Conservation (phyloP, 2,329 filamentous ascomycete genomes). For the Aureobasidium sp. region DNA sequence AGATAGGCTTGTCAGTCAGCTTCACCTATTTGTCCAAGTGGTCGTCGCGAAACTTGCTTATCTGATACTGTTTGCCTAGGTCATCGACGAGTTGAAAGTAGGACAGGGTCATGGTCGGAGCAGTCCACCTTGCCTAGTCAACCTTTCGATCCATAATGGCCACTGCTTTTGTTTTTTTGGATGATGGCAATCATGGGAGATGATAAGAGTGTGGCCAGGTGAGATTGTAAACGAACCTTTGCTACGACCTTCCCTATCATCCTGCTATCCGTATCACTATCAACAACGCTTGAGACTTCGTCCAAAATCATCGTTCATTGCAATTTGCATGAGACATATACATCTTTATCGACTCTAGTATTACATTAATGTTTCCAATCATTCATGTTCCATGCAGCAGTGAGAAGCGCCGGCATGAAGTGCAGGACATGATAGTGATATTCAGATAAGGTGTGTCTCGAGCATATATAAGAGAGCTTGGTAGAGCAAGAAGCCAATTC, state of each 20-base stretch:
- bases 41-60: not conserved
- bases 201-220: conserved; percentile 56
- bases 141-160: conserved; percentile 39
- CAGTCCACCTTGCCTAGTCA: conserved; percentile 51
- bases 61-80: too few species aligned
- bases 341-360: too few species aligned
- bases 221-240: conserved; percentile 43
- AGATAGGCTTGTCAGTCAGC: not conserved
- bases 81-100: not conserved
- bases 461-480: not conserved
- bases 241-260: conserved; percentile 42
- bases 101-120: conserved; percentile 45
- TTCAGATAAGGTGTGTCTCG: not conserved
- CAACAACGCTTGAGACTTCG: conserved; percentile 44
- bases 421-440: not conserved
- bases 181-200: conserved; percentile 52
- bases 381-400: not conserved
- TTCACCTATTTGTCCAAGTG: not conserved
- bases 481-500: too few species aligned
- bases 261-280: conserved; percentile 39
- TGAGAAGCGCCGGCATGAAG: not conserved
- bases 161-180: conserved; percentile 41
- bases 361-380: too few species aligned
- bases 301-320: conserved; percentile 47
- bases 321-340: too few species aligned